Evolutionary conservation across 176 grass and related monocot species (phyloP).

Genomic region (Rhynchospora pubera): DNA sequence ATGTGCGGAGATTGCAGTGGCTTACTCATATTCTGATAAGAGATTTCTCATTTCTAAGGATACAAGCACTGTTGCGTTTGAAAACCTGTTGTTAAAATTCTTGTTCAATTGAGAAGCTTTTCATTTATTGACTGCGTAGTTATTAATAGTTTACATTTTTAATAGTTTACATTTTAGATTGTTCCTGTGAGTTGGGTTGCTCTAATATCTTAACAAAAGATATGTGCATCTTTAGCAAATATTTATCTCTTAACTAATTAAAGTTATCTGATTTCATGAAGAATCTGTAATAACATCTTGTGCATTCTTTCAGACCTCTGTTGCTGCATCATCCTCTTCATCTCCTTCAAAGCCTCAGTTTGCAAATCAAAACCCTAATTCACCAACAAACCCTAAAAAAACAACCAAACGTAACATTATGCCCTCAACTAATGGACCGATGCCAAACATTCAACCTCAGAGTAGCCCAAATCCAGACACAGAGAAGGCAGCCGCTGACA

Average conservation of each 20-base stretch:
- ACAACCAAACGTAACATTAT: slow-evolving; percentile 10
- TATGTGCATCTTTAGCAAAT: background rate
- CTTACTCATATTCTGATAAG: background rate
- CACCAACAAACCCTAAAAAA: slow-evolving; percentile 16
- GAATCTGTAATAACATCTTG: background rate
- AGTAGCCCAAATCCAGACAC: background rate
- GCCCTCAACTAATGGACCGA: background rate
- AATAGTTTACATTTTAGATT: background rate
- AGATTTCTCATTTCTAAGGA: background rate
- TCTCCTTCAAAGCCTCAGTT: slow-evolving; percentile 20
- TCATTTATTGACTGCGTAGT: background rate
- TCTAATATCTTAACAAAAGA: background rate
- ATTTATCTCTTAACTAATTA: background rate
- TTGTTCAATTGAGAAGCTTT: background rate
- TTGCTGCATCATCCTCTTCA: slow-evolving; percentile 2
- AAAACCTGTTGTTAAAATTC: background rate
- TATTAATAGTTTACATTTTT: too few relatives aligned
- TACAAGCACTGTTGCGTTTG: background rate
- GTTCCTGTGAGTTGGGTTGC: background rate
- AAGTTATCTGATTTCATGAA: background rate
- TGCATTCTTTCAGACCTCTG: slow-evolving; percentile 9
- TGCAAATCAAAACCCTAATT: slow-evolving; percentile 14
- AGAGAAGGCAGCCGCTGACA: background rate
- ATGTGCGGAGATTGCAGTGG: background rate
- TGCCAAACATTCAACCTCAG: background rate